These are phyloP conservation scores for Colletotrichum lini DNA, from an alignment of 2,329 filamentous ascomycete species.

Conservation along the genomic window DNA sequence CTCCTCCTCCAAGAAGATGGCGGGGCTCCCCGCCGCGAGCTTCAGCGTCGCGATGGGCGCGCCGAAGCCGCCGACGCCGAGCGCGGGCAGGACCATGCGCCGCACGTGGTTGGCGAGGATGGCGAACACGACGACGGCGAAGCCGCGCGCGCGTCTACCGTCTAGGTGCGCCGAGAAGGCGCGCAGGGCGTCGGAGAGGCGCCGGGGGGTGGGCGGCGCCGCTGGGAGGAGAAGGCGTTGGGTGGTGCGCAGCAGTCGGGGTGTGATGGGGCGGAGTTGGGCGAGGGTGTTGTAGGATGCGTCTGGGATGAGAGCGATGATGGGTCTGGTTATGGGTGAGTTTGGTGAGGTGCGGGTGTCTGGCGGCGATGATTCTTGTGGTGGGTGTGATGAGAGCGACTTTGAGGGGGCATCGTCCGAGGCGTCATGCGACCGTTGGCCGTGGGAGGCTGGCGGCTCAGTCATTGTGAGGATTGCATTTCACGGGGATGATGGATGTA, in stretches of 20 bases:
- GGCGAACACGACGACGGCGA: conserved; percentile 51
- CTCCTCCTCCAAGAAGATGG: conserved; percentile 51
- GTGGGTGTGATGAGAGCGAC: not conserved
- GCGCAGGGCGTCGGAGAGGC: not conserved
- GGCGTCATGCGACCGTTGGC: not conserved
- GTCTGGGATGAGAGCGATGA: not conserved
- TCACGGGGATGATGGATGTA: not conserved
- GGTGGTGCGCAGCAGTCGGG: not conserved
- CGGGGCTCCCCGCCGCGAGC: conserved; percentile 53
- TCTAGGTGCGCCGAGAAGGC: conserved; percentile 5
- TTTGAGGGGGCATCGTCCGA: too few species aligned
- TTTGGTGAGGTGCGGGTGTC: not conserved
- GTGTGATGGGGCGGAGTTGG: not conserved
- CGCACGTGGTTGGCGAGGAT: conserved; percentile 57
- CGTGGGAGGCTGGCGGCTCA: not conserved
- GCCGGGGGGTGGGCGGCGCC: not conserved
- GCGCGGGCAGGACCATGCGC: conserved; percentile 50
- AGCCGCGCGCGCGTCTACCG: conserved; percentile 45
- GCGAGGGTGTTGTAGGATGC: conserved; percentile 5
- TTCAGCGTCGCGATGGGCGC: conserved; percentile 54
- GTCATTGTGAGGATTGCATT: not conserved
- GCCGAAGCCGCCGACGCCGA: conserved; percentile 50
- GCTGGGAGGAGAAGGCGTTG: not conserved
- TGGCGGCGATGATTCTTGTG: not conserved
- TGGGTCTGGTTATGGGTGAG: not conserved